phyloP scores from a whole-genome alignment of 768 basidiomycete species.

The Melanogaster broomeanus region DNA sequence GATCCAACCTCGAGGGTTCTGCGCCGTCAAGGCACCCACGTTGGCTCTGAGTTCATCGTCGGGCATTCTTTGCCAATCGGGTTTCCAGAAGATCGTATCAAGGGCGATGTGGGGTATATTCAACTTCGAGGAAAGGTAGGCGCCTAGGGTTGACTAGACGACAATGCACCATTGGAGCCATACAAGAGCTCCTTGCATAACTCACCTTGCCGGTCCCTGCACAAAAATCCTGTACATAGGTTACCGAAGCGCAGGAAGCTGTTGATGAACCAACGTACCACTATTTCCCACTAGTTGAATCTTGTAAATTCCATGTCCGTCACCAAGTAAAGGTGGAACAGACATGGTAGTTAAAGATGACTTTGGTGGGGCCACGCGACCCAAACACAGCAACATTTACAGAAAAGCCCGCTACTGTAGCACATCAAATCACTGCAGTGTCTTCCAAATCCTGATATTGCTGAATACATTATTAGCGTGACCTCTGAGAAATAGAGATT shows the following conservation, averaged over 20 bases:
- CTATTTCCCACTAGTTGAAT: conserved; percentile 54
- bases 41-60: conserved; percentile 24
- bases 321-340: conserved; percentile 27
- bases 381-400: too few species aligned
- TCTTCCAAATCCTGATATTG: too few species aligned
- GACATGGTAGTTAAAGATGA: conserved; percentile 14
- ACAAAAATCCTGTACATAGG: neutral
- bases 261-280: conserved; percentile 35
- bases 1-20: conserved; percentile 50
- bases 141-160: conserved; percentile 49
- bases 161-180: neutral
- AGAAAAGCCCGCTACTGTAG: too few species aligned
- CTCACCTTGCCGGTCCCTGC: conserved; percentile 44
- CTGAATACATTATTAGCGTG: too few species aligned
- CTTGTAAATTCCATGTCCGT: conserved; percentile 44
- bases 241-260: neutral
- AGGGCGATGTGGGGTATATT: conserved; percentile 47
- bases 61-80: conserved; percentile 44
- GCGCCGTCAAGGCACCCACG: conserved; percentile 23
- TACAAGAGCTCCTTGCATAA: neutral
- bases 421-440: too few species aligned
- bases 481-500: too few species aligned
- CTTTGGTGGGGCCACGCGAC: too few species aligned
- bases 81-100: conserved; percentile 50
- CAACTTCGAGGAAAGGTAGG: conserved; percentile 44